phyloP scores from a whole-genome alignment of 345 rosid genomes.

The Dipteronia dyeriana region DNA sequence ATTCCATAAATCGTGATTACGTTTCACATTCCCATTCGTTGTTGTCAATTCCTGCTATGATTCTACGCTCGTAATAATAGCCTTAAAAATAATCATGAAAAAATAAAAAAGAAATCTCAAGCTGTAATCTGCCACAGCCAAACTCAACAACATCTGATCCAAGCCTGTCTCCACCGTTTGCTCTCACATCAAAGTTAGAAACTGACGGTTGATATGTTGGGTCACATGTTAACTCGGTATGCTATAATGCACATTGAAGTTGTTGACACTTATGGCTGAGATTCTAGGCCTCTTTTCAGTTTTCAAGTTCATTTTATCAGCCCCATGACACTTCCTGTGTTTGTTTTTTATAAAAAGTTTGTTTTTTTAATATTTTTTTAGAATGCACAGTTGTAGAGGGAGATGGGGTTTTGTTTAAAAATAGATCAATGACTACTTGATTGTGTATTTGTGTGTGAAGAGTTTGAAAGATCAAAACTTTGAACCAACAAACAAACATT shows the following conservation, averaged over 20 bases:
- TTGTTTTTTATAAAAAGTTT: not conserved
- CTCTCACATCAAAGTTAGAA: not conserved
- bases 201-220: not conserved
- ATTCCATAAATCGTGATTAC: not conserved
- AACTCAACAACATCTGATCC: not conserved
- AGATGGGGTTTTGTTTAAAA: slow-evolving; percentile 16
- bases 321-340: not conserved
- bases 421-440: slow-evolving; percentile 10
- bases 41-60: slow-evolving; percentile 11
- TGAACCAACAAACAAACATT: slow-evolving; percentile 14
- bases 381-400: slow-evolving; percentile 14
- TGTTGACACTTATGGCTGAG: slow-evolving; percentile 24
- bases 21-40: slow-evolving; percentile 26
- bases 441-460: not conserved
- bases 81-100: not conserved
- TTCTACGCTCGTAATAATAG: not conserved
- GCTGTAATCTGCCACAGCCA: not conserved
- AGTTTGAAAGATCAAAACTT: not conserved
- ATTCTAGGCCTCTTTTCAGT: slow-evolving; percentile 15
- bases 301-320: not conserved
- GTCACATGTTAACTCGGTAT: not conserved
- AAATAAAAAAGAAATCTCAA: not conserved
- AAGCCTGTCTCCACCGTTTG: not conserved
- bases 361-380: not conserved
- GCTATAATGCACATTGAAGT: not conserved